Conservation (phyloP, 2,329 filamentous ascomycete genomes). For the Zymoseptoria ardabiliae region DNA sequence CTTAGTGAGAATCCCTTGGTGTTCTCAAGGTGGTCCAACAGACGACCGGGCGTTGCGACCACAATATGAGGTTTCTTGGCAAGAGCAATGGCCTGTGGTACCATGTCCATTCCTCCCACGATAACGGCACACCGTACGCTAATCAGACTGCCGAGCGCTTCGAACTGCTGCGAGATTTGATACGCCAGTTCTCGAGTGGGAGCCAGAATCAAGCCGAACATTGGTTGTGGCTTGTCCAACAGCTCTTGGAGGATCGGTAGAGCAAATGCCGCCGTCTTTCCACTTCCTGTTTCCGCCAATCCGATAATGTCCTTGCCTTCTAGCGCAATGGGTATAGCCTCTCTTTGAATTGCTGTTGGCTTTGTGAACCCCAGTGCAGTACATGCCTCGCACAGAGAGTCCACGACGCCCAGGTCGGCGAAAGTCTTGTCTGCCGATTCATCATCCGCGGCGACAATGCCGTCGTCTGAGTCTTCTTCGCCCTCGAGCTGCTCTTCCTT, state of each 20-base stretch:
- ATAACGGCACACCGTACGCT: constrained; percentile 73
- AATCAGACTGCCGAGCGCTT: constrained; percentile 79
- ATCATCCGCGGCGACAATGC: constrained; percentile 27
- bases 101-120: constrained; percentile 93
- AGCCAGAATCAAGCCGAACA: constrained; percentile 85
- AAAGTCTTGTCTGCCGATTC: constrained; percentile 49
- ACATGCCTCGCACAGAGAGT: constrained; percentile 84
- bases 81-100: constrained; percentile 79
- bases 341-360: constrained; percentile 81
- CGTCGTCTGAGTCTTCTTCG: constrained; percentile 20
- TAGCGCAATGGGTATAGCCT: constrained; percentile 76
- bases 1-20: constrained; percentile 90
- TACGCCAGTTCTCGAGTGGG: constrained; percentile 89
- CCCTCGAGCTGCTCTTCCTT: constrained; percentile 17
- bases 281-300: constrained; percentile 87
- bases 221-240: constrained; percentile 75
- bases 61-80: constrained; percentile 95
- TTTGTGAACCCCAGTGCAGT: constrained; percentile 70
- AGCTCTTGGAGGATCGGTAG: constrained; percentile 86
- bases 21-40: constrained; percentile 90
- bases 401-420: constrained; percentile 69
- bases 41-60: constrained; percentile 81
- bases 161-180: constrained; percentile 82
- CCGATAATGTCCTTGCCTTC: constrained; percentile 82
- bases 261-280: constrained; percentile 93